Conservation (phyloP, 306 rosid species). For the Lagenaria siceraria region DNA sequence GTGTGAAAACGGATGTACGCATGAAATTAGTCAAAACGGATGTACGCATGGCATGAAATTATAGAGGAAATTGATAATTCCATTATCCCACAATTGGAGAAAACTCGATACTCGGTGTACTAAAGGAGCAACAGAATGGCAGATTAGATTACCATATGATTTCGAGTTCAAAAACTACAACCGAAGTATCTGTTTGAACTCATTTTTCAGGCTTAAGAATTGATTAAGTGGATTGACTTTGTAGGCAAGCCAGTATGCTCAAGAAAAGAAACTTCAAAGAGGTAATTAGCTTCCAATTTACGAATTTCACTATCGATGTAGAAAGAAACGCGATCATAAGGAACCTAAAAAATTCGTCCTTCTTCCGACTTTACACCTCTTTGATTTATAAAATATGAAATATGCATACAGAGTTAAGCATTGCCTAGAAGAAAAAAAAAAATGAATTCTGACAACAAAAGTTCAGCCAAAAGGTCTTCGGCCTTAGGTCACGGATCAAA, state of each 20-base stretch:
- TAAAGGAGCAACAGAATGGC: background rate
- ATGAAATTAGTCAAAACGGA: background rate
- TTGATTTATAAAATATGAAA: too few species aligned
- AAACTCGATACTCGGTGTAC: background rate
- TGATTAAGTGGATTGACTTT: background rate
- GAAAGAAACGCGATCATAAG: background rate
- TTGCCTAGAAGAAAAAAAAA: background rate
- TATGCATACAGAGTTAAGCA: background rate
- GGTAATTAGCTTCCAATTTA: background rate
- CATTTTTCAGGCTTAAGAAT: background rate
- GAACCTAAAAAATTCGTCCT: background rate
- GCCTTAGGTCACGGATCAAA: background rate
- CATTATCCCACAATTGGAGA: background rate
- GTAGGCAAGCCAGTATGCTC: background rate
- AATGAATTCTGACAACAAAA: background rate
- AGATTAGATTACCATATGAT: background rate
- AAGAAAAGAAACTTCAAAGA: background rate
- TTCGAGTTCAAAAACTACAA: background rate
- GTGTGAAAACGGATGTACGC: background rate
- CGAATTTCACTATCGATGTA: background rate
- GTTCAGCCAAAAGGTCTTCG: background rate
- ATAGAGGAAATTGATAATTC: background rate
- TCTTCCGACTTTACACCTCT: too few species aligned
- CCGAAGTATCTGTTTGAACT: background rate
- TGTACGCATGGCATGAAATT: background rate